Evolutionary conservation across 2,329 filamentous ascomycete genomes (phyloP).

Genomic region (Fusarium udum): DNA sequence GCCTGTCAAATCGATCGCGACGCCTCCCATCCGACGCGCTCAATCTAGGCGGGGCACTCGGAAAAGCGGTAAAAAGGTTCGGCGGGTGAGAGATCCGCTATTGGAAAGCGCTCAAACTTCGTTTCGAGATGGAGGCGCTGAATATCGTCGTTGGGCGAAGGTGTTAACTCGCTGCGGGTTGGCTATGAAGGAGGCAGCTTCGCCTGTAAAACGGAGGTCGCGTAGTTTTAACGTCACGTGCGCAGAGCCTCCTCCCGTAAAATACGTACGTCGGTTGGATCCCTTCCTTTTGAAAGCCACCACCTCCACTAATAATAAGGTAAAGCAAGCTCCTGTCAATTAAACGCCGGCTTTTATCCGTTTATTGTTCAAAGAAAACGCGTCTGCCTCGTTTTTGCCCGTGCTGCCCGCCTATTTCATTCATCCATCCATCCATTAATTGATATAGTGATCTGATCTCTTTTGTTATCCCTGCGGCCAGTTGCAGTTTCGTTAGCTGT

Average conservation of each 20-base stretch:
- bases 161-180: constrained; percentile 39
- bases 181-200: constrained; percentile 47
- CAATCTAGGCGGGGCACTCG: constrained; percentile 30
- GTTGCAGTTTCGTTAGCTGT: constrained; percentile 11
- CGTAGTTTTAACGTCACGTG: constrained; percentile 58
- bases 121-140: constrained; percentile 38
- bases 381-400: constrained; percentile 34
- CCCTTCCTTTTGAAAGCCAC: background rate
- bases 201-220: constrained; percentile 44
- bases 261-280: background rate
- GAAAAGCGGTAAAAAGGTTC: constrained; percentile 12
- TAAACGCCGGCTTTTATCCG: constrained; percentile 43
- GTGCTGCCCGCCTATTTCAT: constrained; percentile 20
- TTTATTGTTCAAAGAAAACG: constrained; percentile 15
- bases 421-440: background rate
- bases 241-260: constrained; percentile 33
- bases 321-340: background rate
- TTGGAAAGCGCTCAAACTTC: constrained; percentile 14
- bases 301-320: background rate
- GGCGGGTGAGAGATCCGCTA: constrained; percentile 2
- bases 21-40: constrained; percentile 59
- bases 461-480: background rate
- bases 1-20: constrained; percentile 58
- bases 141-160: constrained; percentile 39
- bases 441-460: background rate